Conservation (phyloP, 768 basidiomycete genomes). For the Pisolithus marmoratus region DNA sequence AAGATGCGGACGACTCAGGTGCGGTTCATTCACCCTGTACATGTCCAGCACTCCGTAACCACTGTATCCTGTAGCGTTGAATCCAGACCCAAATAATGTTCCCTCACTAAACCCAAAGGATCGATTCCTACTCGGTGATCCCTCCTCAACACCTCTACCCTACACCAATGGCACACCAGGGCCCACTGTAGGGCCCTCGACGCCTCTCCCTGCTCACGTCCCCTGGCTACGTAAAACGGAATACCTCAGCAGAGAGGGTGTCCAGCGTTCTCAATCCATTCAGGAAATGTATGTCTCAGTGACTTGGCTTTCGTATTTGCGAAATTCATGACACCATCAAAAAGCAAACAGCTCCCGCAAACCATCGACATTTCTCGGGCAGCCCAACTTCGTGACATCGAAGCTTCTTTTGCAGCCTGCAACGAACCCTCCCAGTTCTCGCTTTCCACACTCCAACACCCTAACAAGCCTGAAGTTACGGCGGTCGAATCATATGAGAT, state of each 20-base stretch:
- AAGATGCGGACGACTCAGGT: conserved; percentile 68
- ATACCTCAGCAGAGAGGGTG: conserved; percentile 68
- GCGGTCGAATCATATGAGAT: conserved; percentile 81
- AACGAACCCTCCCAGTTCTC: conserved; percentile 52
- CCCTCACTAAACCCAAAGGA: conserved; percentile 70
- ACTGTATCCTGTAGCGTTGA: conserved; percentile 38
- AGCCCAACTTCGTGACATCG: conserved; percentile 75
- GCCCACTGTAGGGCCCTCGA: conserved; percentile 34
- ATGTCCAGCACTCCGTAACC: background rate
- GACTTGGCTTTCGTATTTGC: background rate
- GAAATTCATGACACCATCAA: background rate
- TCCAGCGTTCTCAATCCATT: conserved; percentile 32
- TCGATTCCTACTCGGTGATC: conserved; percentile 68
- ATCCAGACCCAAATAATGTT: conserved; percentile 57
- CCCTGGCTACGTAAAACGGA: conserved; percentile 92
- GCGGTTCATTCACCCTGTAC: conserved; percentile 8
- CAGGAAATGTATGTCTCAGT: conserved; percentile 52
- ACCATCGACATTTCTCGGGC: conserved; percentile 64
- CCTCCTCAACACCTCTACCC: conserved; percentile 38
- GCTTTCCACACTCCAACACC: conserved; percentile 60
- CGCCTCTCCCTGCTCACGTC: conserved; percentile 56
- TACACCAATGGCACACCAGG: conserved; percentile 36
- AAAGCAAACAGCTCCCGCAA: conserved; percentile 46
- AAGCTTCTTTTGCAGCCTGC: conserved; percentile 61
- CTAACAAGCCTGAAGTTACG: conserved; percentile 67